Evolutionary conservation across 495 filamentous ascomycete genomes (phyloP).

Genomic region (Lophium mytilinum): DNA sequence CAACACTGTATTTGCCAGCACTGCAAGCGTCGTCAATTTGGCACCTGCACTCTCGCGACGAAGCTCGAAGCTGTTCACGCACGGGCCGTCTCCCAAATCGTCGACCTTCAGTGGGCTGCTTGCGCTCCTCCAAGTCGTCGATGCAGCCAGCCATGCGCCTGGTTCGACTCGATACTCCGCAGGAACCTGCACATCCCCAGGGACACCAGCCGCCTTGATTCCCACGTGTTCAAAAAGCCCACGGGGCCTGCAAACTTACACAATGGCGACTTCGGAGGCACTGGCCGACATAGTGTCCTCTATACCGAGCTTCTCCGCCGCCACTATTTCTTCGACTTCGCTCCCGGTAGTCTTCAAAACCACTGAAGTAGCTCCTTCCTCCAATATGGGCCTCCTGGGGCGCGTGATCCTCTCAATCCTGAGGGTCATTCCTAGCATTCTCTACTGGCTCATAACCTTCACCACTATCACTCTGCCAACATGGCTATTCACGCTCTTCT

Average conservation of each 20-base stretch:
- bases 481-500: conserved; percentile 86
- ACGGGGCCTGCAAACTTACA: background rate
- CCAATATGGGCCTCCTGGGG: conserved; percentile 30
- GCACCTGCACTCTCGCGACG: too few species aligned
- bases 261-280: conserved; percentile 8
- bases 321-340: background rate
- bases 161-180: background rate
- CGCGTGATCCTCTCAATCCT: conserved; percentile 42
- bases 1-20: too few species aligned
- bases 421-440: conserved; percentile 59
- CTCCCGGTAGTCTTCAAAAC: background rate
- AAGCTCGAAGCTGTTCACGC: too few species aligned
- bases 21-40: too few species aligned
- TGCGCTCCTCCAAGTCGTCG: background rate
- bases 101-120: background rate
- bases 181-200: background rate
- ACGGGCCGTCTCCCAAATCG: too few species aligned
- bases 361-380: conserved; percentile 8
- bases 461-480: conserved; percentile 81
- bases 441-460: conserved; percentile 80
- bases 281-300: background rate
- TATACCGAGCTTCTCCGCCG: conserved; percentile 6
- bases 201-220: background rate
- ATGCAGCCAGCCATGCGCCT: background rate
- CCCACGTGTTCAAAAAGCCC: background rate